A percentile compares a stretch with the other conserved stretches of the same genome.
phyloP scores from a whole-genome alignment of 441 rosid genomes.

The Pelargonium myrrhifolium region DNA sequence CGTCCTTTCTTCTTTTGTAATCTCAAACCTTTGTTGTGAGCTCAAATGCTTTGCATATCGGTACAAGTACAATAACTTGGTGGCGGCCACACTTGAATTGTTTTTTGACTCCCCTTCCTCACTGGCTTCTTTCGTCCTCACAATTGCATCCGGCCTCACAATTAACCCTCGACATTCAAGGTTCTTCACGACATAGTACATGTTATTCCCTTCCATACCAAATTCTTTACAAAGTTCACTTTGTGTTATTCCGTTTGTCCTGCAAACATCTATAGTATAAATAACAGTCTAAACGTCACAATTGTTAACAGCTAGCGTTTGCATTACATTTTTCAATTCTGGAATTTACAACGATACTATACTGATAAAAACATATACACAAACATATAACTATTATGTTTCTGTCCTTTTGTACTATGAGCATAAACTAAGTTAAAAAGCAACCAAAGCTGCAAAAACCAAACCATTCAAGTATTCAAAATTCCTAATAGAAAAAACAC shows the following conservation, averaged over 20 bases:
- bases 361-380: background rate
- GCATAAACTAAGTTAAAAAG: background rate
- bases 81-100: conserved; percentile 38
- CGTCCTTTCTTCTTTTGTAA: conserved; percentile 47
- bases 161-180: conserved; percentile 73
- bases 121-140: conserved; percentile 60
- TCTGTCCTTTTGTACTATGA: background rate
- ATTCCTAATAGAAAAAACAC: background rate
- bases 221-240: conserved; percentile 73
- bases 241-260: conserved; percentile 71
- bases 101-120: conserved; percentile 57
- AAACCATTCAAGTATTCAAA: too few relatives aligned
- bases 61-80: conserved; percentile 61
- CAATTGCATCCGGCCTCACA: conserved; percentile 63
- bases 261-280: conserved; percentile 26
- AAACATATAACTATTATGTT: background rate
- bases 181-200: conserved; percentile 58
- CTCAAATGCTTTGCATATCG: conserved; percentile 80
- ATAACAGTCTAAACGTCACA: background rate
- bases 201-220: conserved; percentile 58
- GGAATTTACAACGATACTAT: background rate
- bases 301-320: too few relatives aligned
- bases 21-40: conserved; percentile 67
- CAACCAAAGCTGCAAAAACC: background rate
- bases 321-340: background rate